Evolutionary conservation across 306 rosid genomes (phyloP), one percentile per base, ranked within the genome.

Genomic region (Macrotyloma uniflorum): DNA sequence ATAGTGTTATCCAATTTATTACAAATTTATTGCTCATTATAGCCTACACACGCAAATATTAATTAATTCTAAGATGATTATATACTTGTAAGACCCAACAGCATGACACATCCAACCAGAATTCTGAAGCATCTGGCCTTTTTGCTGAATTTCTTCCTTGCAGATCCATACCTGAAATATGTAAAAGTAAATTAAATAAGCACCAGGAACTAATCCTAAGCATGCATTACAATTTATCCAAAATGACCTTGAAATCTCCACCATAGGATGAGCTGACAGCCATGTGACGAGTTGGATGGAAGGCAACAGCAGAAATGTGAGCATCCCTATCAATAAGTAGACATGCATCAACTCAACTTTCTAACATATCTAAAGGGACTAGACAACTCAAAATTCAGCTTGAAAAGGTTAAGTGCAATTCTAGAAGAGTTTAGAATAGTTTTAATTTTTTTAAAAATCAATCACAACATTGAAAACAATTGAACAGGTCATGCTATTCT

Each of bases 81-180:
- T 80, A 88, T 91, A 95, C 99, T 93, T 95, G 86, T 95, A 95
- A 84, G 98, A 88, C 55, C 97, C 99, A 80, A 93, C 89, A 8
- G 99, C 93, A n/a, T 89, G 93, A 78, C 99, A 95, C 88, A 77
- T 90, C 99, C 99, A 95, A 67, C 91, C 91, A 75, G 90, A 90
- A 84, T 74, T 88, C 76, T 61, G 86, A 65, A 47, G 65, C 62
- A 26, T 67, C 78, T 83, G 88, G 61, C 63, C 80, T 43, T 87
- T 87, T 77, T 80, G 86, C 77, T 80, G 87, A 55, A 76, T 74
- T 42, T 86, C 90, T 70, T 88, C 90, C 61, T 77, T 85, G 87
- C 87, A 83, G 79, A 88, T 89, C 99, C 99, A 95, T 67, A 91
- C 74, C 99, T 95, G 88, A 81, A 81, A 85, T 51, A 87, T 70